Base-by-base conservation (phyloP, 2,329 filamentous ascomycete species). In the Cucurbitaria berberidis region DNA sequence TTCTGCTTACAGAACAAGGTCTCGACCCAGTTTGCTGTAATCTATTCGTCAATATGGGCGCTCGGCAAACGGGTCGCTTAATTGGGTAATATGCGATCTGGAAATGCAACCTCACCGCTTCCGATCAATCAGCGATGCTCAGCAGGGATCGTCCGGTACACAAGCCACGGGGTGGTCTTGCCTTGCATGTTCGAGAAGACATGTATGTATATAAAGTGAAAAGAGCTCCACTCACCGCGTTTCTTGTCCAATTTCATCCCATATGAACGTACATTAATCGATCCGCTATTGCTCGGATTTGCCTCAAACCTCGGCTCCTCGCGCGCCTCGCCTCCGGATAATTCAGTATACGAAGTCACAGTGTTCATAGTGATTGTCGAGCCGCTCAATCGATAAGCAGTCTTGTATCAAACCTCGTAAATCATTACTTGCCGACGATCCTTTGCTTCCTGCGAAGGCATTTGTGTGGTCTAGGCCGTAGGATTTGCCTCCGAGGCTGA, bases 1-100 rank as follows among this genome's bases (percentile, higher is more conserved):
- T 22, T 38, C 38, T 58, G 67, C 68, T 72, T 70, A 73, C 68
- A 70, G 68, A 68, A 66, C 64, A 59, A 57, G 62, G 67, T 72
- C 69, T 66, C 62, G 69, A 66, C 63, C 59, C 58, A 62, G 57
- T 60, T 60, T 61, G 48, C 11, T 51, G 65, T 64, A 68, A 70
- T 71, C 60, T 70, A 62, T 57, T 51, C 43, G 42, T 53, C 51
- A 64, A 62, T 66, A 60, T 60, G 51, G 45, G 35, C 43, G 45
- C 56, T 67, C 64, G 63, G 66, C 58, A 62, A 27, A 59, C 58
- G 57, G 48, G 58, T 59, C 60, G 60, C 62, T 66, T 69, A 69
- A 63, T 67, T 68, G 63, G 64, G 57, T 67, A 70, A 70, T 69
- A 63, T 67, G 50, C 56, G 49, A 64, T 63, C 54, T 63, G 39